Percentiles rank a stretch among this genome's conserved stretches.
These are phyloP conservation scores for Botrytis hyacinthi DNA, from an alignment of 2,329 filamentous ascomycete species.

Conservation along the genomic window DNA sequence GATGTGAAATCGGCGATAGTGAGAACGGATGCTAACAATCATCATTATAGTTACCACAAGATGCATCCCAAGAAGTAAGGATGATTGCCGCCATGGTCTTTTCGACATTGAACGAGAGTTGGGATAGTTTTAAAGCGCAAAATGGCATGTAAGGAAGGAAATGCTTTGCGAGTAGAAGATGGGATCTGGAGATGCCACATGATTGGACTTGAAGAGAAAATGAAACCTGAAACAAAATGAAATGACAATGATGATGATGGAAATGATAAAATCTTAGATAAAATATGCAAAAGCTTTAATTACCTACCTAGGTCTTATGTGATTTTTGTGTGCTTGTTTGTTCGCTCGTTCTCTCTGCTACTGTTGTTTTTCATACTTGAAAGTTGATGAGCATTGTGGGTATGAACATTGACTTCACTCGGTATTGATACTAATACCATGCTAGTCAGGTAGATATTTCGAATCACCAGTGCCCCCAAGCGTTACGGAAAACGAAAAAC, in stretches of 20 bases:
- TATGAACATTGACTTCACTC: no score
- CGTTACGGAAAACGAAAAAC: no score
- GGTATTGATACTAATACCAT: no score
- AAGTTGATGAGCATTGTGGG: no score
- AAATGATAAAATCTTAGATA: not conserved
- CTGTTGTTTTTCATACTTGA: not conserved
- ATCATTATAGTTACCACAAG: constrained; percentile 55
- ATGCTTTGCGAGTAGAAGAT: not conserved
- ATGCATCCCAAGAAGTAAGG: constrained; percentile 62
- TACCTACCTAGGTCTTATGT: not conserved
- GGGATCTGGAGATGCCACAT: not conserved
- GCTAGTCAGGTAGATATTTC: no score
- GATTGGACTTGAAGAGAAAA: no score
- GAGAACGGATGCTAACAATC: constrained; percentile 14
- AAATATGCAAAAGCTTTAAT: not conserved
- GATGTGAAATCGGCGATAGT: not conserved
- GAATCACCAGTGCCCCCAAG: no score
- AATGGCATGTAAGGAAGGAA: constrained; percentile 53
- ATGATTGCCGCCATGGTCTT: constrained; percentile 67
- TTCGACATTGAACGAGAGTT: constrained; percentile 67
- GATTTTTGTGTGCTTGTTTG: not conserved
- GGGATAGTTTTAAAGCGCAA: constrained; percentile 70
- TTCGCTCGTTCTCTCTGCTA: not conserved
- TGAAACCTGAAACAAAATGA: not conserved
- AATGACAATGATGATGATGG: not conserved